Conservation (phyloP, 768 basidiomycete species). For the Lanmaoa rubissima region DNA sequence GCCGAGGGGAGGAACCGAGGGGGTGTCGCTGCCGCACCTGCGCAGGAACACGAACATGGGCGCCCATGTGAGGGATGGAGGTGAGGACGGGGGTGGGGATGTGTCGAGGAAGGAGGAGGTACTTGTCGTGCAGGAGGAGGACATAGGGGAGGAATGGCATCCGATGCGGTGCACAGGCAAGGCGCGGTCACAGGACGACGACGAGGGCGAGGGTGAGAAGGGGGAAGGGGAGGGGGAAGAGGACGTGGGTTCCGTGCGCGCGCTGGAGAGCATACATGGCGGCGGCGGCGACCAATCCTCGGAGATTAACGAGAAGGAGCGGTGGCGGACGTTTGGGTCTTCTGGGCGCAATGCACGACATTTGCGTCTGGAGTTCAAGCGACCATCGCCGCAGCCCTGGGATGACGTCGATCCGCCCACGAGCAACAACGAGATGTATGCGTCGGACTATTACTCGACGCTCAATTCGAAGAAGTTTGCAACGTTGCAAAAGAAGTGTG, state of each 20-base stretch:
- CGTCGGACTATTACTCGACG: constrained; percentile 43
- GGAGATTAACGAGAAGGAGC: constrained; percentile 29
- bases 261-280: constrained; percentile 9
- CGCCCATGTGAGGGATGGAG: constrained; percentile 18
- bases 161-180: constrained; percentile 18
- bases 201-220: neutral
- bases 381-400: constrained; percentile 65
- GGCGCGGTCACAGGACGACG: constrained; percentile 7
- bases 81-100: neutral
- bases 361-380: constrained; percentile 49
- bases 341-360: constrained; percentile 37
- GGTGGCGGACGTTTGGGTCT: constrained; percentile 21
- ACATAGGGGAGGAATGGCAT: constrained; percentile 28
- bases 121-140: constrained; percentile 23
- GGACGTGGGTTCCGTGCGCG: constrained; percentile 15
- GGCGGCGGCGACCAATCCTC: constrained; percentile 7
- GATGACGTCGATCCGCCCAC: constrained; percentile 53
- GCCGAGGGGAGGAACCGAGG: constrained; percentile 11
- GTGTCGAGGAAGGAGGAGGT: constrained; percentile 21
- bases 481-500: constrained; percentile 45
- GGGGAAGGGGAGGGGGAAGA: constrained; percentile 2
- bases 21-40: constrained; percentile 32
- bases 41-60: constrained; percentile 19
- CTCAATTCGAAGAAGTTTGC: constrained; percentile 43
- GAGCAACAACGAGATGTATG: constrained; percentile 33